Evolutionary conservation across 257 asterid genomes (phyloP).

Genomic region (Solanum sejunctum): DNA sequence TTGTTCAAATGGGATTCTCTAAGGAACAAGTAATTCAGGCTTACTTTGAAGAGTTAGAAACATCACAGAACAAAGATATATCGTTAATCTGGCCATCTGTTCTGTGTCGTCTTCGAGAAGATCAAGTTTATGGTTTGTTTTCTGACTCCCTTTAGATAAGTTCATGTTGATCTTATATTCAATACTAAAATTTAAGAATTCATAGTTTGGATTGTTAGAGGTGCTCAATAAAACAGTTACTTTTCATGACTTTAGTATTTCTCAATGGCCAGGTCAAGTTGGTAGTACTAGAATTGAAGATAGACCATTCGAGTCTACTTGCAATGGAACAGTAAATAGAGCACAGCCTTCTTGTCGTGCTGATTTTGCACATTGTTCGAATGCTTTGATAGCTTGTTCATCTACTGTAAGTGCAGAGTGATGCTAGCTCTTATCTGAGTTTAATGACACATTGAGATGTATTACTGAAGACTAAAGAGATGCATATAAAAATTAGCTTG

Average conservation of each 20-base stretch:
- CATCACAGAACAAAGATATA: slow-evolving; percentile 37
- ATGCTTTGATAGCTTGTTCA: slow-evolving; percentile 44
- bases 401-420: slow-evolving; percentile 35
- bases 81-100: slow-evolving; percentile 54
- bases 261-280: slow-evolving; percentile 27
- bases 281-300: slow-evolving; percentile 19
- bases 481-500: background rate
- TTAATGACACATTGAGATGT: background rate
- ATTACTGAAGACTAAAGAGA: background rate
- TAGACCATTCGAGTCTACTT: slow-evolving; percentile 12
- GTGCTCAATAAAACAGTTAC: background rate
- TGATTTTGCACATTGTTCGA: slow-evolving; percentile 23
- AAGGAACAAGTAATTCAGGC: slow-evolving; percentile 38
- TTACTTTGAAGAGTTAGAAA: slow-evolving; percentile 35
- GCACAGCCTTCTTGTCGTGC: slow-evolving; percentile 12
- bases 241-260: background rate
- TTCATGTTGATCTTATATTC: background rate
- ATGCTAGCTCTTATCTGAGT: background rate
- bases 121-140: slow-evolving; percentile 45
- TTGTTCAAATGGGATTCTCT: slow-evolving; percentile 52
- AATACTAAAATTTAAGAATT: background rate
- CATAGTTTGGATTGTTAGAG: background rate
- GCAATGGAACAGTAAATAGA: slow-evolving; percentile 12
- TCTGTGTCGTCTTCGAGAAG: slow-evolving; percentile 57
- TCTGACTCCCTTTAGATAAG: background rate